Evolutionary conservation across 2,329 filamentous ascomycete genomes (phyloP).

Genomic region (Colletotrichum viniferum): DNA sequence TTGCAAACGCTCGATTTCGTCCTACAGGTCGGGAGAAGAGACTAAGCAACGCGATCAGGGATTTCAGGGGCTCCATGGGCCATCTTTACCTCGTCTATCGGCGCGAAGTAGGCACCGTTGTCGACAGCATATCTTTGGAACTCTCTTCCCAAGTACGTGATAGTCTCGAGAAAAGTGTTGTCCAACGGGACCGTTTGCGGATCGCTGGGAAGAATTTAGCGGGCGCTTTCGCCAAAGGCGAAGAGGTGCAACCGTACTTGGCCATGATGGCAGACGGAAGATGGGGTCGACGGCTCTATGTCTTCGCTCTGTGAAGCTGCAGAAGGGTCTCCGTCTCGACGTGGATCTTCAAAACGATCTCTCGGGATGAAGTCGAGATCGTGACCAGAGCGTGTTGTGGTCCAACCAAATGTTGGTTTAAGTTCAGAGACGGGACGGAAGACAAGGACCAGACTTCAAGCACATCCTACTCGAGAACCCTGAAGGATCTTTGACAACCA

Average conservation of each 20-base stretch:
- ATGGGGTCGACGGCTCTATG: neutral
- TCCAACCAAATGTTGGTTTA: neutral
- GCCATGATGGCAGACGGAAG: slow-evolving; percentile 9
- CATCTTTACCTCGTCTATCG: slow-evolving; percentile 69
- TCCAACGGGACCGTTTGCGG: slow-evolving; percentile 58
- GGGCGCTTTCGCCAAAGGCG: neutral
- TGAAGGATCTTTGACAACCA: slow-evolving; percentile 3
- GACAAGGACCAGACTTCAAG: neutral
- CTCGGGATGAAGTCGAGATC: neutral
- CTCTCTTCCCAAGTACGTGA: slow-evolving; percentile 64
- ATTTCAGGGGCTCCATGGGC: neutral
- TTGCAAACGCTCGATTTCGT: slow-evolving; percentile 70
- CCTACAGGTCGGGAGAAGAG: slow-evolving; percentile 45
- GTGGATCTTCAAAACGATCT: neutral
- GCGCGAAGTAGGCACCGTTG: slow-evolving; percentile 69
- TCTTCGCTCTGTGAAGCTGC: neutral
- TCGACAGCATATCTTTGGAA: slow-evolving; percentile 72
- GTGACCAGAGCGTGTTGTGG: neutral
- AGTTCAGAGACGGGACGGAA: neutral
- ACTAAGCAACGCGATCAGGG: neutral
- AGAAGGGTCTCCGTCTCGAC: neutral
- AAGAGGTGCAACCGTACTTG: slow-evolving; percentile 11
- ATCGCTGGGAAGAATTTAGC: slow-evolving; percentile 43
- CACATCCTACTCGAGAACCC: neutral
- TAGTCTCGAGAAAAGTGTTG: slow-evolving; percentile 60